Evolutionary conservation across 805 yeast genomes (phyloP), one percentile per base, ranked within the genome.

Genomic region (Ogataea pini): DNA sequence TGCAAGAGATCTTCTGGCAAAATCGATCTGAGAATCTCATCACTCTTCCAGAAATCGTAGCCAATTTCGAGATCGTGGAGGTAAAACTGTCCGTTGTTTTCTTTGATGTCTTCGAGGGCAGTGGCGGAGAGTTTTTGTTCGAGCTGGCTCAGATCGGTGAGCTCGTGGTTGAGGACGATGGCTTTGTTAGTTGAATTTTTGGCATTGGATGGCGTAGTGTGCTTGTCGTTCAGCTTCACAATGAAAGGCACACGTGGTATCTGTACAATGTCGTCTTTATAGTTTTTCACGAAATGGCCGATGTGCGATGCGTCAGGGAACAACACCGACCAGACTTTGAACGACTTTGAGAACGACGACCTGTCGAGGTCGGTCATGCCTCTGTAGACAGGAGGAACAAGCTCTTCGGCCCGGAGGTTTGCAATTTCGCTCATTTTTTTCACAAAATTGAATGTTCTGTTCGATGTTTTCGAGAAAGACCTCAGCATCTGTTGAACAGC

Each of bases 31-130:
- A 94, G 71, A 13, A 94, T 85, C 57, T 94, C 97, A 47, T 95
- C 99, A 0, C 91, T 76, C 56, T 82, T 82, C 98, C 98, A 94
- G 65, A 80, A 88, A 42, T 80, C 76, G 63, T 94, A 94, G 52
- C 75, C 85, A 43, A 94, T 67, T 0, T 60, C 63, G 48, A 89
- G 71, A 3, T 68, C 72, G 59, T 86, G 83, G 1, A 84, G 80
- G 32, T 67, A 65, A 10, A 86, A 62, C 4, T 64, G 61, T 1
- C 82, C 77, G 0, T 73, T 69, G 37, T 73, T 71, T 25, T 78
- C 76, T 12, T 71, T 57, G 2, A 91, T 66, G 48, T 75, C 75
- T 10, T 67, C 66, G 22, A 67, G 54, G 0, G 88, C 75, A 10
- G 61, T 66, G 1, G 67, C 53, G 0, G 83, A 66, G 12, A 86